These are phyloP conservation scores for Clarireedia sp. DNA, from an alignment of 2,329 filamentous ascomycete species.

Conservation along the genomic window DNA sequence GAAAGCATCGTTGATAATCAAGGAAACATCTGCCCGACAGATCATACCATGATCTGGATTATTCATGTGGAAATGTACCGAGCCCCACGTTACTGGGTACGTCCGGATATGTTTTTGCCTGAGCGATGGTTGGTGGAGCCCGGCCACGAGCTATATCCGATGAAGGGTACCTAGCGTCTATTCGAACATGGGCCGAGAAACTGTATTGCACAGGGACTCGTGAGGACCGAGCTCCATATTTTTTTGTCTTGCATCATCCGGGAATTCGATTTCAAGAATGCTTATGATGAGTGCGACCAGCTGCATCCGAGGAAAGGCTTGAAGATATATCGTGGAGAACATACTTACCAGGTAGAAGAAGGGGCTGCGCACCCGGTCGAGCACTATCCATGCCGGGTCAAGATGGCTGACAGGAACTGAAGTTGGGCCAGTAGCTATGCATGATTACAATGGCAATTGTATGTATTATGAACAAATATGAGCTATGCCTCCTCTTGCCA, in stretches of 20 bases:
- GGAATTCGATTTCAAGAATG: constrained; percentile 40
- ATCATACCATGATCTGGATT: no score
- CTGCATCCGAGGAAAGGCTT: neutral
- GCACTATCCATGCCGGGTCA: neutral
- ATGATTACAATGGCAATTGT: no score
- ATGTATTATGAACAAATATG: no score
- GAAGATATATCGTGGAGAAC: neutral
- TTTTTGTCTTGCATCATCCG: neutral
- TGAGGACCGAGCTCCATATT: neutral
- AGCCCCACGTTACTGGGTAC: constrained; percentile 29
- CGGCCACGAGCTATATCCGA: constrained; percentile 30
- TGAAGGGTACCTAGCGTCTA: constrained; percentile 40
- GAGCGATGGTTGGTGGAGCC: constrained; percentile 38
- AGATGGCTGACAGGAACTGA: no score
- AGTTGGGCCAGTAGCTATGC: no score
- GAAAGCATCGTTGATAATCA: no score
- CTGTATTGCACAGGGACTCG: neutral
- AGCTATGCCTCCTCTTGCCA: no score
- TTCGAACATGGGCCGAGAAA: constrained; percentile 37
- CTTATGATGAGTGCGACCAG: constrained; percentile 26
- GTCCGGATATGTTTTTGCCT: constrained; percentile 38
- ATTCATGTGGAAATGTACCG: no score
- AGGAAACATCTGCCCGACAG: no score
- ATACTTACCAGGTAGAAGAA: constrained; percentile 16
- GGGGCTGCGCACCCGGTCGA: neutral